Conservation (phyloP, 164 flowering plant species). For the Vitis vinifera region ASM3070453v1 NC_081823.1:26971501-26972000, state of each 20-base stretch:
- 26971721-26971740: slow-evolving; percentile 21
- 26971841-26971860: slow-evolving; percentile 42
- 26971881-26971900: slow-evolving; percentile 30
- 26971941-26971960: slow-evolving; percentile 27
- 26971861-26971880: slow-evolving; percentile 32
- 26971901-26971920: slow-evolving; percentile 39
- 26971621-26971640: slow-evolving; percentile 66
- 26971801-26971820: slow-evolving; percentile 39
- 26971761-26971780: slow-evolving; percentile 22
- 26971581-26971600: slow-evolving; percentile 81
- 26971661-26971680: slow-evolving; percentile 55
- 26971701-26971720: slow-evolving; percentile 18
- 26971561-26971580: slow-evolving; percentile 83
- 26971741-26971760: slow-evolving; percentile 20
- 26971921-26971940: slow-evolving; percentile 32
- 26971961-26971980: slow-evolving; percentile 32
- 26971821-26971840: slow-evolving; percentile 31
- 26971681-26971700: slow-evolving; percentile 22
- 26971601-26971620: slow-evolving; percentile 88
- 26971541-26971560: slow-evolving; percentile 83
- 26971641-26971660: slow-evolving; percentile 56
- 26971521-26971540: slow-evolving; percentile 65
- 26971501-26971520: slow-evolving; percentile 41
- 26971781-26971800: slow-evolving; percentile 60
- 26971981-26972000: slow-evolving; percentile 35